phyloP scores from a whole-genome alignment of 805 yeast species.

The Lachancea lanzarotensis region DNA sequence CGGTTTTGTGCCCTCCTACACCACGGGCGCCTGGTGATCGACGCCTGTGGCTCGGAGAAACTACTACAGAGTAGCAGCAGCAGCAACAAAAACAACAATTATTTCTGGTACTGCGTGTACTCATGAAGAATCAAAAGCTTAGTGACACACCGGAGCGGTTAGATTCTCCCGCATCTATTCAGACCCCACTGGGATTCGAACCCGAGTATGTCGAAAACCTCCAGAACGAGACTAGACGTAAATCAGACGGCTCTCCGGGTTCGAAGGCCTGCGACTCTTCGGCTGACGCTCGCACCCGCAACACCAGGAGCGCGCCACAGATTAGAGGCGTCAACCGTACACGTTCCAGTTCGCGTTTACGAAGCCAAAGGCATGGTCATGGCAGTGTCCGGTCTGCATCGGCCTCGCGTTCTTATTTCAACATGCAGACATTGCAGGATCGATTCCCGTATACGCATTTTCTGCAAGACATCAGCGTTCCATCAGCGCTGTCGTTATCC shows the following conservation, averaged over 20 bases:
- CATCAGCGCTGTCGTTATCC: not conserved
- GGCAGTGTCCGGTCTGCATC: not conserved
- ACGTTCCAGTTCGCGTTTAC: not conserved
- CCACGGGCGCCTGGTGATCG: too few relatives aligned
- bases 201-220: not conserved
- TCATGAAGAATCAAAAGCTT: not conserved
- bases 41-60: too few relatives aligned
- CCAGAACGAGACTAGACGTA: not conserved
- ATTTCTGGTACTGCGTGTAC: not conserved
- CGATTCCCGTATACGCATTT: constrained; percentile 6
- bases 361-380: too few relatives aligned
- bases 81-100: too few relatives aligned
- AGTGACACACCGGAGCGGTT: not conserved
- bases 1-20: too few relatives aligned
- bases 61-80: too few relatives aligned
- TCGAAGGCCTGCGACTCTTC: not conserved
- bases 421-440: not conserved
- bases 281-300: not conserved
- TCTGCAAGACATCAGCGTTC: not conserved
- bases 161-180: not conserved
- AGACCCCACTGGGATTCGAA: not conserved
- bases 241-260: not conserved
- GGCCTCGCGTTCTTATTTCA: not conserved
- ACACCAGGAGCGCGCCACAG: not conserved
- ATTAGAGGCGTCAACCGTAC: not conserved